A percentile compares a stretch with the other conserved stretches of the same genome.
Evolutionary conservation across 495 filamentous ascomycete species (phyloP).

Genomic region (Baudoinia panamericana): DNA sequence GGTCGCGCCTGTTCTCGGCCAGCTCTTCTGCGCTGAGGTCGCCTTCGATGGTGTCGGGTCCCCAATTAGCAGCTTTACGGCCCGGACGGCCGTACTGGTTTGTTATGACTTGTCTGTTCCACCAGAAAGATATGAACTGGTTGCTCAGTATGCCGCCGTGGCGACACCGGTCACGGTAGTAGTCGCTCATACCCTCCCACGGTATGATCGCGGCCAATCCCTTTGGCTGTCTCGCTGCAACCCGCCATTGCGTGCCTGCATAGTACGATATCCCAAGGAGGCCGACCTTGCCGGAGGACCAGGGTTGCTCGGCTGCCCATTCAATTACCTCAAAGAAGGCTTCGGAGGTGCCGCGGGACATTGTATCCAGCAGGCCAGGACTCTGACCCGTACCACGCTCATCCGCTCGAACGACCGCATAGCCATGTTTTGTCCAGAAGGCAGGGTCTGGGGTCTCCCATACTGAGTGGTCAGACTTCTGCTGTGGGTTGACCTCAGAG

Average conservation of each 20-base stretch:
- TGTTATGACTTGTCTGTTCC: conserved; percentile 47
- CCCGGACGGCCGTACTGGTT: conserved; percentile 50
- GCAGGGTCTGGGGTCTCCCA: conserved; percentile 54
- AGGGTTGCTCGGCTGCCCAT: conserved; percentile 48
- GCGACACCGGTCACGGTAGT: conserved; percentile 48
- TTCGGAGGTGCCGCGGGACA: conserved; percentile 45
- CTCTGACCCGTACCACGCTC: conserved; percentile 47
- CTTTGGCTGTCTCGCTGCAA: conserved; percentile 46
- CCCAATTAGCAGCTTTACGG: conserved; percentile 31
- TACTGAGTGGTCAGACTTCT: conserved; percentile 36
- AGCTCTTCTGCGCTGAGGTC: conserved; percentile 41
- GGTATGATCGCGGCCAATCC: conserved; percentile 48
- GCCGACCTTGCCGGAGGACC: conserved; percentile 50
- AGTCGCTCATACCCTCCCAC: conserved; percentile 60
- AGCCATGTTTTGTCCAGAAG: conserved; percentile 50
- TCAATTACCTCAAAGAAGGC: conserved; percentile 51
- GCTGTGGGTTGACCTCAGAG: conserved; percentile 36
- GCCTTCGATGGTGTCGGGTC: conserved; percentile 47
- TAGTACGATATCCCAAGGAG: conserved; percentile 51
- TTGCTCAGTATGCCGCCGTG: conserved; percentile 56
- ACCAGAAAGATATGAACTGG: conserved; percentile 51
- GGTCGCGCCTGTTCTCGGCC: conserved; percentile 40
- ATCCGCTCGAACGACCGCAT: conserved; percentile 47
- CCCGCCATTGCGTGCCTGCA: conserved; percentile 51
- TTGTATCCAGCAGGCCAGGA: conserved; percentile 45